A percentile compares a stretch with the other conserved stretches of the same genome.
Conservation (phyloP, 129 eudicot genomes). For the Pulicaria dysenterica region DNA sequence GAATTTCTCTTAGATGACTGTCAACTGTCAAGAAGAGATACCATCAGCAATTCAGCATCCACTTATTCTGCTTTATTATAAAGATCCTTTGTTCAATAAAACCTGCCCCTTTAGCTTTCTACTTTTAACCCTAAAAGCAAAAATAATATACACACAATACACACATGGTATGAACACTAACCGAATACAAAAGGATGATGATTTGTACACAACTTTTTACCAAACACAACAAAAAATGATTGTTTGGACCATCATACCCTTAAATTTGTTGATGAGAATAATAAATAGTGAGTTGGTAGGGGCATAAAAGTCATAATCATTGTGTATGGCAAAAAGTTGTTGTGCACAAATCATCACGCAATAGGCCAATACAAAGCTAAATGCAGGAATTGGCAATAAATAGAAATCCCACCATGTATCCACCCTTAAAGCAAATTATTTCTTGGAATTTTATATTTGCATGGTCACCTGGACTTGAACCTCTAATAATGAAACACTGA, state of each 20-base stretch:
- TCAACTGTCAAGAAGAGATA: constrained; percentile 30
- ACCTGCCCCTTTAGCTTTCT: constrained; percentile 39
- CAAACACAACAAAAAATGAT: no score
- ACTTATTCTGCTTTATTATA: constrained; percentile 41
- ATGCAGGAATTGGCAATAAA: constrained; percentile 14
- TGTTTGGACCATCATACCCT: no score
- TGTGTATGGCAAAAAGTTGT: no score
- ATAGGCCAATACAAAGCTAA: constrained; percentile 2
- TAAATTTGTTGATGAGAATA: background rate
- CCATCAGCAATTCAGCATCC: constrained; percentile 51
- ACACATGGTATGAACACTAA: constrained; percentile 22
- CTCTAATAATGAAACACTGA: constrained; percentile 38
- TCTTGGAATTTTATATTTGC: constrained; percentile 18
- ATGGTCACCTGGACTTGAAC: constrained; percentile 12
- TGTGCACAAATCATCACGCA: no score
- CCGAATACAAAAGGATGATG: background rate
- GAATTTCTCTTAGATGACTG: constrained; percentile 18
- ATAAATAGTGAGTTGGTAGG: no score
- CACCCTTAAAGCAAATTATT: constrained; percentile 26
- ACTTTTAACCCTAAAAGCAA: constrained; percentile 30
- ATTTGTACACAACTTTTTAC: no score
- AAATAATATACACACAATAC: constrained; percentile 23
- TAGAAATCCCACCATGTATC: constrained; percentile 18
- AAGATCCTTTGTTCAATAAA: constrained; percentile 45
- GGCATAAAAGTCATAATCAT: no score